phyloP scores from a whole-genome alignment of 75 land plant genomes.

The Picea glauca region DNA sequence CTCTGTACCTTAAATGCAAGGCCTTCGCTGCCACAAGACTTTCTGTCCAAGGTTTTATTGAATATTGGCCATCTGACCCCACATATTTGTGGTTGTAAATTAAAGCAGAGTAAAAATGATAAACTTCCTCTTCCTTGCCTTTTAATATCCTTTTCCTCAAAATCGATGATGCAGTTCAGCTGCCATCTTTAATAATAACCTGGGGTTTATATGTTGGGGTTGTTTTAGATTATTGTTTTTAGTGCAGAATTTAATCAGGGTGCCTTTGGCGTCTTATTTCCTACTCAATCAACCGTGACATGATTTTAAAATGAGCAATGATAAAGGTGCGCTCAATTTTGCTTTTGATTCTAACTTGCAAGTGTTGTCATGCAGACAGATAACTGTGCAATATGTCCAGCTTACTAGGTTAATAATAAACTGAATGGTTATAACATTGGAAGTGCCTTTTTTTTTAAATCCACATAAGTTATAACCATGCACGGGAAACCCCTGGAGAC shows the following conservation, averaged over 20 bases:
- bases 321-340: no score
- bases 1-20: background rate
- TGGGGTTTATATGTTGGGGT: background rate
- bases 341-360: background rate
- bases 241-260: background rate
- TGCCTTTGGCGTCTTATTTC: background rate
- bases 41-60: constrained; percentile 2
- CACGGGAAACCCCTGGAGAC: no score
- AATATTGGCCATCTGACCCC: background rate
- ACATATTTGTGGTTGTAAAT: background rate
- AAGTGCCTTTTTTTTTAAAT: no score
- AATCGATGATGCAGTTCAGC: background rate
- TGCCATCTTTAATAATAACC: background rate
- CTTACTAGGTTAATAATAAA: no score
- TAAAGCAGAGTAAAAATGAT: constrained; percentile 6
- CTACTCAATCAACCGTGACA: background rate
- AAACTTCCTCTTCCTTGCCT: background rate
- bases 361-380: background rate
- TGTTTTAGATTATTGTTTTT: background rate
- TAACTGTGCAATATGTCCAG: background rate
- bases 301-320: background rate
- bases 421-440: no score
- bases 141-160: background rate
- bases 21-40: background rate
- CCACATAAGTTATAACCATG: no score